Evolutionary conservation across 1,284 basidiomycete genomes (phyloP).

Genomic region (Pterulicium gracile): DNA sequence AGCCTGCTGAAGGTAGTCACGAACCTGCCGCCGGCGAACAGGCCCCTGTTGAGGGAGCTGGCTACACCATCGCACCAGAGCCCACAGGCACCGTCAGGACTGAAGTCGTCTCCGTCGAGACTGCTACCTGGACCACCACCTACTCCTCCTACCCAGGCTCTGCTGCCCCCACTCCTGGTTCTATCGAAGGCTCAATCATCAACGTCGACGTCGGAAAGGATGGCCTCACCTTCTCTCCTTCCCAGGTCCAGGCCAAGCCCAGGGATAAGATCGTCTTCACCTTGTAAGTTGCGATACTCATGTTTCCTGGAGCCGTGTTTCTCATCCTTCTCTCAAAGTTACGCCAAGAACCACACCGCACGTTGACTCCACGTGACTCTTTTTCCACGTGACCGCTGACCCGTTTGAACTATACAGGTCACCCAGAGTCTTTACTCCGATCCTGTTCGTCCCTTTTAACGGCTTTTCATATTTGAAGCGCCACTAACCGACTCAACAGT

Average conservation of each 20-base stretch:
- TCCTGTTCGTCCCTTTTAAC: neutral
- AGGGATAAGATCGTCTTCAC: conserved; percentile 44
- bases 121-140: conserved; percentile 38
- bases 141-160: conserved; percentile 44
- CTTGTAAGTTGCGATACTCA: conserved; percentile 30
- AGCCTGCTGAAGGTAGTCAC: no score
- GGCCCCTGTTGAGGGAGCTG: conserved; percentile 22
- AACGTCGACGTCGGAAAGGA: conserved; percentile 42
- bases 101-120: conserved; percentile 27
- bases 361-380: conserved; percentile 60
- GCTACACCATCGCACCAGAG: conserved; percentile 14
- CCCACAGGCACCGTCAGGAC: conserved; percentile 18
- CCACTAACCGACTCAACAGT: conserved; percentile 32
- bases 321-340: conserved; percentile 25
- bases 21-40: conserved; percentile 32
- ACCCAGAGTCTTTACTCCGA: no score
- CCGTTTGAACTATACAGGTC: no score
- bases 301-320: no score
- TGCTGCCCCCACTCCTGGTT: conserved; percentile 35
- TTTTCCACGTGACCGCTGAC: no score
- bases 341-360: conserved; percentile 57
- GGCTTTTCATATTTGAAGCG: conserved; percentile 1
- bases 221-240: conserved; percentile 40
- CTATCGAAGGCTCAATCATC: conserved; percentile 29
- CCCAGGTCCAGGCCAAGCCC: conserved; percentile 34